Percentiles rank a stretch among this genome's conserved stretches.
Evolutionary conservation across 805 yeast genomes (phyloP).

Genomic region (Grigorovia jiainica): DNA sequence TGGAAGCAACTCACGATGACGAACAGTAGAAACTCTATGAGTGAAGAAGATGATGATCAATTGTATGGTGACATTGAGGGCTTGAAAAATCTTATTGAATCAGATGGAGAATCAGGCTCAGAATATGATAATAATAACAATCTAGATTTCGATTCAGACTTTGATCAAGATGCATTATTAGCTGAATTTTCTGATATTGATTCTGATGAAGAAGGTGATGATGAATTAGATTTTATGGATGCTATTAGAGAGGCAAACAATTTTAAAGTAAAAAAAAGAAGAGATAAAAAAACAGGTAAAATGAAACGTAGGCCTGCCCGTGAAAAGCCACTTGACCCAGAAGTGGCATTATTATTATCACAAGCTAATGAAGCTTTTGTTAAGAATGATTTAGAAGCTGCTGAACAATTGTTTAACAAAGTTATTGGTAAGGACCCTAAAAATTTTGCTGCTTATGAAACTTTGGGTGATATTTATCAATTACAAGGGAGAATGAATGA

Average conservation of each 20-base stretch:
- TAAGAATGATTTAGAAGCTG: constrained; percentile 46
- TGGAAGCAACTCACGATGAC: neutral
- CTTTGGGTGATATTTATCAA: constrained; percentile 75
- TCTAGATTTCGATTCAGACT: constrained; percentile 5
- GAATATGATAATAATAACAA: constrained; percentile 1
- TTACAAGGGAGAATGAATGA: constrained; percentile 57
- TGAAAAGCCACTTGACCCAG: constrained; percentile 53
- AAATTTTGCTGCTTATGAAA: constrained; percentile 76
- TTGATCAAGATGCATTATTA: constrained; percentile 28
- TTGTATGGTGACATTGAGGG: constrained; percentile 29
- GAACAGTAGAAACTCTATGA: neutral
- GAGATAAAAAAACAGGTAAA: constrained; percentile 24
- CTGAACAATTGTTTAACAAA: constrained; percentile 50
- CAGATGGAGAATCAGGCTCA: constrained; percentile 7
- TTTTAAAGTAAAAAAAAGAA: constrained; percentile 37
- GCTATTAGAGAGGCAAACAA: constrained; percentile 61
- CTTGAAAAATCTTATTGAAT: constrained; percentile 15
- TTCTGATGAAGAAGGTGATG: constrained; percentile 27
- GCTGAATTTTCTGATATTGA: constrained; percentile 31
- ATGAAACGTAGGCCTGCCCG: constrained; percentile 26
- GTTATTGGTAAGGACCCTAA: constrained; percentile 71
- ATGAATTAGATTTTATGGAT: constrained; percentile 42
- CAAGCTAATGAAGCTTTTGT: constrained; percentile 79
- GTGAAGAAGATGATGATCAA: constrained; percentile 19
- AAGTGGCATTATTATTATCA: constrained; percentile 54